These are phyloP conservation scores for Juglanconis sp. DNA, from an alignment of 2,329 filamentous ascomycete species.

Conservation along the genomic window DNA sequence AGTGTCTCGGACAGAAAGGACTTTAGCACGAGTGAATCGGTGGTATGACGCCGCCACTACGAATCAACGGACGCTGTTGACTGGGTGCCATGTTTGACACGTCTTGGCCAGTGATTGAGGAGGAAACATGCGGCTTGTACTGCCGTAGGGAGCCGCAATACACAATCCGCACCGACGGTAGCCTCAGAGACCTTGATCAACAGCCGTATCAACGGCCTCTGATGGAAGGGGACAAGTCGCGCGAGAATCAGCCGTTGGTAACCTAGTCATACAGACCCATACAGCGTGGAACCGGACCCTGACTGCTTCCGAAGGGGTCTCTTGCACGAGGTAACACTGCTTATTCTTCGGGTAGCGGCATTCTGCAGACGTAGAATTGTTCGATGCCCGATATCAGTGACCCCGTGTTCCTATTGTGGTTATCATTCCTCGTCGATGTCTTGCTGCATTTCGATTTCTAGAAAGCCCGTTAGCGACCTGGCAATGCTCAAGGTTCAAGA, in stretches of 20 bases:
- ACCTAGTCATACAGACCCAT: not conserved
- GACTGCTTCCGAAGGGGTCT: not conserved
- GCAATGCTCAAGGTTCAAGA: not conserved
- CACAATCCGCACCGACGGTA: not conserved
- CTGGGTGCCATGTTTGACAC: not conserved
- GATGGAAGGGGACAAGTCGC: not conserved
- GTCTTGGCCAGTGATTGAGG: conserved; percentile 1
- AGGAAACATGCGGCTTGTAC: conserved; percentile 1
- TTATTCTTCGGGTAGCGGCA: not conserved
- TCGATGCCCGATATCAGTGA: not conserved
- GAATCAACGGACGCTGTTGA: not conserved
- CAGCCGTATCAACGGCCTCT: not conserved
- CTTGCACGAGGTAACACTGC: not conserved
- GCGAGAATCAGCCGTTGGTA: not conserved
- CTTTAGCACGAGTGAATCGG: not conserved
- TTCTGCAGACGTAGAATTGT: not conserved
- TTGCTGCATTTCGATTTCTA: conserved; percentile 50
- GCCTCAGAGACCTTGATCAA: not conserved
- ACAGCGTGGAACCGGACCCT: not conserved
- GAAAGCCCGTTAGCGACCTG: conserved; percentile 17
- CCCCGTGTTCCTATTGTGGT: not conserved
- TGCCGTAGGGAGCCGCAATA: not conserved
- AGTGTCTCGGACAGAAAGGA: not conserved
- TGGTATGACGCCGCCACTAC: not conserved
- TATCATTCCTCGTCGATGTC: conserved; percentile 44